Evolutionary conservation across 257 asterid species (phyloP).

Genomic region (Solanum lycopersicoides): DNA sequence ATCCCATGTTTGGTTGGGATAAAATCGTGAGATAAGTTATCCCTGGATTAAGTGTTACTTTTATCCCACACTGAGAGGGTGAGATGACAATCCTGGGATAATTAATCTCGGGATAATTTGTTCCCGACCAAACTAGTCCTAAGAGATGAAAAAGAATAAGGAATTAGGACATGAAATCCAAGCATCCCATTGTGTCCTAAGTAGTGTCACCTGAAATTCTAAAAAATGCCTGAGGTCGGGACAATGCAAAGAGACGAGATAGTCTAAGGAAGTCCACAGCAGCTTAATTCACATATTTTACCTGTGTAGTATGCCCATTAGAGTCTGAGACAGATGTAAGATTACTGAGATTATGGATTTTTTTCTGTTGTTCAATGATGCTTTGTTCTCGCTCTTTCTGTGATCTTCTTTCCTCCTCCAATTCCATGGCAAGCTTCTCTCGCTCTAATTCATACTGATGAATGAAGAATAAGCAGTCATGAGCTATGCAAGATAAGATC

Average conservation of each 20-base stretch:
- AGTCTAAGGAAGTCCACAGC: neutral
- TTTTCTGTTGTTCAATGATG: constrained; percentile 72
- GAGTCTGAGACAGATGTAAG: constrained; percentile 37
- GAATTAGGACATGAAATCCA: neutral
- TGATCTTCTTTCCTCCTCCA: constrained; percentile 91
- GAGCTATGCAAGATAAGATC: neutral
- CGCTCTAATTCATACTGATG: constrained; percentile 73
- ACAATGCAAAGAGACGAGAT: neutral
- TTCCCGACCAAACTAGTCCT: neutral
- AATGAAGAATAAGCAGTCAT: constrained; percentile 6
- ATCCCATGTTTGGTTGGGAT: no score
- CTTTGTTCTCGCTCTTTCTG: constrained; percentile 69
- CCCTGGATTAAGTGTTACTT: neutral
- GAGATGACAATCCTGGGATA: neutral
- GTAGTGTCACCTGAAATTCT: neutral
- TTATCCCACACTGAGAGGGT: neutral
- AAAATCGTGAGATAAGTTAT: neutral
- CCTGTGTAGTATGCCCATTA: constrained; percentile 49
- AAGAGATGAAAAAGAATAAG: neutral
- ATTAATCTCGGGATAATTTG: neutral
- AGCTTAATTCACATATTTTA: constrained; percentile 6
- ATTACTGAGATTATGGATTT: constrained; percentile 55
- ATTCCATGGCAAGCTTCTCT: constrained; percentile 79
- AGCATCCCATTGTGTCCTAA: neutral
- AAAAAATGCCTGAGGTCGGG: neutral